A percentile compares a stretch with the other conserved stretches of the same genome.
Conservation (phyloP, 2,329 filamentous ascomycete species). For the Aureobasidium pullulans region DNA sequence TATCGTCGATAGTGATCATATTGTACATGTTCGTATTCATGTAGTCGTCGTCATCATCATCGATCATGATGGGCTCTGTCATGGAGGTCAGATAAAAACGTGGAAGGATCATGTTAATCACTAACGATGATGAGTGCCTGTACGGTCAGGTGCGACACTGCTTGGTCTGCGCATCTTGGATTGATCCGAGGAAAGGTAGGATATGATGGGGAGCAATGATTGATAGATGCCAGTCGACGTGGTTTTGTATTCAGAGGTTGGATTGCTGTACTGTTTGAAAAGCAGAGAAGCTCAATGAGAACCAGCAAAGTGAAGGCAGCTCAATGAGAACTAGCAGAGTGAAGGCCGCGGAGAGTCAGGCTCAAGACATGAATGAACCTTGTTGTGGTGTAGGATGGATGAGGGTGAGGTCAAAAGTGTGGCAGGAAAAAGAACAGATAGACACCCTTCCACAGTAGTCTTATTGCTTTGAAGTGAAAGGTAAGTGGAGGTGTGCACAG, state of each 20-base stretch:
- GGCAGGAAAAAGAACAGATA: background rate
- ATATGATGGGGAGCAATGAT: background rate
- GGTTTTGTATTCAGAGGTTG: background rate
- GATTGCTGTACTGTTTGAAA: no score
- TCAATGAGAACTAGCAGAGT: no score
- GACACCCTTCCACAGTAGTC: background rate
- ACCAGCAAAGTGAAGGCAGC: background rate
- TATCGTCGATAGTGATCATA: background rate
- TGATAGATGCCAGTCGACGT: background rate
- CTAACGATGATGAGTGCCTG: background rate
- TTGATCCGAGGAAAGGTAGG: background rate
- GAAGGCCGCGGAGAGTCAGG: no score
- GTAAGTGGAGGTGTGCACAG: background rate
- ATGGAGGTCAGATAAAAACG: background rate
- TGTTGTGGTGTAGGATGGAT: background rate
- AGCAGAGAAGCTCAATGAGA: background rate
- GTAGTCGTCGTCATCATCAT: background rate
- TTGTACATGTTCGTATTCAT: background rate
- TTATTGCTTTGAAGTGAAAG: background rate
- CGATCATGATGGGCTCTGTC: conserved; percentile 6
- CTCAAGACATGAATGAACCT: no score
- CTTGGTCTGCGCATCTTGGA: background rate
- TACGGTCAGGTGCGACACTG: background rate
- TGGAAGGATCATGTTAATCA: no score
- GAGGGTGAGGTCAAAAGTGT: background rate